Evolutionary conservation across 352 stramenopile species (phyloP), one percentile per base, ranked within the genome.

Genomic region (Phytophthora sansomeana): DNA sequence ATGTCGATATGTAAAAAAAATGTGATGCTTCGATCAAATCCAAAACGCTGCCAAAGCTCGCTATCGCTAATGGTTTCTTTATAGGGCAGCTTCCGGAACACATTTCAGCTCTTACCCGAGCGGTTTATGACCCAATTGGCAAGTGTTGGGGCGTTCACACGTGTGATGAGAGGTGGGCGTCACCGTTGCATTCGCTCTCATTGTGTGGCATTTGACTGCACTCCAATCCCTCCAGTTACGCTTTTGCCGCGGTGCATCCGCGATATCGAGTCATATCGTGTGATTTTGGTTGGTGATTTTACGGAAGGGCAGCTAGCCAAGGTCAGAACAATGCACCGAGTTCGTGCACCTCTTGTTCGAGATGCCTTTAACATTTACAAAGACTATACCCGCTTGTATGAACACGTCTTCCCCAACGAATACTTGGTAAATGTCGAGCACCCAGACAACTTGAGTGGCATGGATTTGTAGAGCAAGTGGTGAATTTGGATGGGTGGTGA

Each of bases 31-130:
- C n/a, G n/a, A n/a, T n/a, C 11, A 14, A 19, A 50, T 32, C 1
- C 43, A n/a, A n/a, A n/a, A n/a, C n/a, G n/a, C n/a, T 50, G 4
- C 43, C 43, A 10, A 50, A 50, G 43, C 17, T 30, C 33, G 43
- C 43, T n/a, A 50, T 50, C 11, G 19, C 43, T 8, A 50, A 50
- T 50, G 24, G 43, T 17, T 50, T 50, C 33, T 50, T 14, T 29
- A 10, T 50, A 19, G 43, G 42, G 11, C 19, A 9, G 4, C 21
- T 49, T 6, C 21, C 42, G 21, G n/a, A 49, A 10, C 42, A 16
- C 24, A 16, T 50, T n/a, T n/a, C n/a, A n/a, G n/a, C n/a, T n/a
- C n/a, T n/a, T n/a, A 11, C 24, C 43, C 2, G 43, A 50, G 43
- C 43, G 43, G 9, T 35, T 50, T n/a, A 32, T 35, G 19, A 50